These are phyloP conservation scores for Ceratocystis colombiana DNA, from an alignment of 2,329 filamentous ascomycete species.

Conservation along the genomic window DNA sequence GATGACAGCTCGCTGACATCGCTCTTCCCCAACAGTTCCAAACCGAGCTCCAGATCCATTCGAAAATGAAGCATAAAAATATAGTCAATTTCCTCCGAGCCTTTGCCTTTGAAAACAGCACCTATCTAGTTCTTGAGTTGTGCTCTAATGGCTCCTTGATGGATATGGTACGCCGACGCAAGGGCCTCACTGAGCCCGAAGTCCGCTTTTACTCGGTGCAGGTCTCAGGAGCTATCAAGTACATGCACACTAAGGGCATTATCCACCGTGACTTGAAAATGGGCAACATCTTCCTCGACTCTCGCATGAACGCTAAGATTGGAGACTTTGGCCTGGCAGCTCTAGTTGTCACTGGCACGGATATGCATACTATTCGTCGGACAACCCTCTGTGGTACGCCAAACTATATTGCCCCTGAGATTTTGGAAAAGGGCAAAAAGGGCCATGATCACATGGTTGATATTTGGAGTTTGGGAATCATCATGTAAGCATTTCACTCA, in stretches of 20 bases:
- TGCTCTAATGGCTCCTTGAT: conserved; percentile 94
- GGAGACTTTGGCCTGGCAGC: conserved; percentile 95
- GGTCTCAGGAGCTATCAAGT: conserved; percentile 93
- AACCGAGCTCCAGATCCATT: conserved; percentile 92
- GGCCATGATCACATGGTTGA: conserved; percentile 97
- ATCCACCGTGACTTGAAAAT: conserved; percentile 97
- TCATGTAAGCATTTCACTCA: conserved; percentile 55
- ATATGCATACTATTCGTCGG: conserved; percentile 71
- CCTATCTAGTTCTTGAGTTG: conserved; percentile 87
- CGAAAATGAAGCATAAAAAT: conserved; percentile 91
- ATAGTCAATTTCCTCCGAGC: conserved; percentile 93
- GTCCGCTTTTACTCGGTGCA: conserved; percentile 90
- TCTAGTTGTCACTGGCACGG: conserved; percentile 78
- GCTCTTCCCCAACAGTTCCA: conserved; percentile 44
- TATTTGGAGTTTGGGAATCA: conserved; percentile 95
- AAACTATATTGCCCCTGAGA: conserved; percentile 96
- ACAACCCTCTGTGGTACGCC: conserved; percentile 95
- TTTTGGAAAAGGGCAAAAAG: conserved; percentile 84
- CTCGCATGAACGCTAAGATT: conserved; percentile 93
- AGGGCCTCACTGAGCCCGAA: conserved; percentile 84
- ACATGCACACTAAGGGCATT: conserved; percentile 90
- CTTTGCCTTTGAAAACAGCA: conserved; percentile 79
- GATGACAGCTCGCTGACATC: conserved; percentile 22
- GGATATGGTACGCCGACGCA: conserved; percentile 92
- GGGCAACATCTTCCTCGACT: conserved; percentile 92